Conservation (phyloP, 2,329 filamentous ascomycete species). For the Drechslerella coelobrocha region DNA sequence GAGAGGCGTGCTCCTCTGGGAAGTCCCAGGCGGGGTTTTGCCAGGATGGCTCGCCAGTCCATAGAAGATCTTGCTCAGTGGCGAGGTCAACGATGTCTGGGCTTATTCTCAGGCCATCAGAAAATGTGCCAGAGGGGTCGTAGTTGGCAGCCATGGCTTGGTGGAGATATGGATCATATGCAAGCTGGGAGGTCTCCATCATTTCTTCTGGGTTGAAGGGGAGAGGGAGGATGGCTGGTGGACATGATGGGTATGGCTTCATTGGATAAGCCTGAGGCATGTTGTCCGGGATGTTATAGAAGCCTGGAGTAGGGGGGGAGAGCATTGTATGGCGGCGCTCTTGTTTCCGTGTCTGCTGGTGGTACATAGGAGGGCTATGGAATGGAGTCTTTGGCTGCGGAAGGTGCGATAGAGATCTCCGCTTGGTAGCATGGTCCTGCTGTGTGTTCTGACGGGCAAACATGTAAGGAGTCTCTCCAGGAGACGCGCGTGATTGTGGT, state of each 20-base stretch:
- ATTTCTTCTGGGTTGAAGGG: conserved; percentile 42
- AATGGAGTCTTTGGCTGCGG: conserved; percentile 48
- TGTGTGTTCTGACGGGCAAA: conserved; percentile 29
- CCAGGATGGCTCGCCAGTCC: conserved; percentile 47
- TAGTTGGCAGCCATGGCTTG: conserved; percentile 47
- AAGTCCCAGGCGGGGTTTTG: conserved; percentile 44
- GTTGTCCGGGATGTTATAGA: conserved; percentile 37
- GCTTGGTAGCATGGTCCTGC: conserved; percentile 36
- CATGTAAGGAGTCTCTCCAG: conserved; percentile 47
- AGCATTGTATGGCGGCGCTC: conserved; percentile 49
- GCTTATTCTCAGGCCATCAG: conserved; percentile 48
- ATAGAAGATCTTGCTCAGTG: conserved; percentile 49
- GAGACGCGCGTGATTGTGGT: conserved; percentile 48
- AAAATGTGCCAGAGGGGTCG: conserved; percentile 40
- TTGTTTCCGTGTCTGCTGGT: conserved; percentile 41
- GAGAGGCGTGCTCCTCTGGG: conserved; percentile 45
- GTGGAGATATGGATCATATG: conserved; percentile 46
- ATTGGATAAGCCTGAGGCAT: conserved; percentile 48
- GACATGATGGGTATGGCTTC: conserved; percentile 48
- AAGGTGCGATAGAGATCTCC: conserved; percentile 47
- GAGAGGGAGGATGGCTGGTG: conserved; percentile 47
- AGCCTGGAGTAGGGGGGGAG: conserved; percentile 44
- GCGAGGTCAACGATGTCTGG: conserved; percentile 48
- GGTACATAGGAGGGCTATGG: conserved; percentile 47
- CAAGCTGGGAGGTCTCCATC: conserved; percentile 42